Evolutionary conservation across 78 protist species (phyloP).

Genomic region (Chrysochromulina tobinii): DNA sequence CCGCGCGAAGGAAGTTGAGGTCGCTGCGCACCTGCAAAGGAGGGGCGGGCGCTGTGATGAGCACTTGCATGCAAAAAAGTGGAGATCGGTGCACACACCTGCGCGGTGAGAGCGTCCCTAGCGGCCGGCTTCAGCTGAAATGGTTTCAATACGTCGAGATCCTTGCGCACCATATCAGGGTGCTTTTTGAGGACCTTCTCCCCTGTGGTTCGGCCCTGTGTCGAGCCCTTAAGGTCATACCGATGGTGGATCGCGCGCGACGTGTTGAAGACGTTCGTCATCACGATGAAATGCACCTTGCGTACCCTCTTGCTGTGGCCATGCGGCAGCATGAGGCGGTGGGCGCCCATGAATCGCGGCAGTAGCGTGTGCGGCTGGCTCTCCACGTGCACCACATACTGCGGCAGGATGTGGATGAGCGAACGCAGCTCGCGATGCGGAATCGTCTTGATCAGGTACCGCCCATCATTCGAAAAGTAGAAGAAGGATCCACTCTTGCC

Average conservation of each 20-base stretch:
- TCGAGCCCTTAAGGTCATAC: slow-evolving; percentile 39
- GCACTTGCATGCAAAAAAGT: too few species aligned
- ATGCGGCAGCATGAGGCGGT: background rate
- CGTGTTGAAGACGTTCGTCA: slow-evolving; percentile 25
- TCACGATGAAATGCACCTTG: slow-evolving; percentile 27
- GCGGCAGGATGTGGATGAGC: background rate
- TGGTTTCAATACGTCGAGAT: background rate
- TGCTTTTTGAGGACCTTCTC: too few species aligned
- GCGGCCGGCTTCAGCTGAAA: background rate
- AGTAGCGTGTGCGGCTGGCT: background rate
- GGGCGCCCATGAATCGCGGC: slow-evolving; percentile 4
- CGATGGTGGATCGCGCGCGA: slow-evolving; percentile 3
- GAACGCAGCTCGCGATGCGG: background rate
- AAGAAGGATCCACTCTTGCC: slow-evolving; percentile 32
- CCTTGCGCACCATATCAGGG: background rate
- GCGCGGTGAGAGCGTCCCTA: background rate
- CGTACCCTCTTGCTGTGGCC: background rate
- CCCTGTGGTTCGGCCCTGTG: background rate
- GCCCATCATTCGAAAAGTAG: slow-evolving; percentile 20
- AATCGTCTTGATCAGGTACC: slow-evolving; percentile 16
- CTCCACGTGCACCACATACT: background rate
- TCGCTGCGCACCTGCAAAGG: background rate
- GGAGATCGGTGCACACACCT: too few species aligned
- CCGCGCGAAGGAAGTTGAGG: background rate
- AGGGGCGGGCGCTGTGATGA: too few species aligned